Base-by-base conservation (phyloP, 1,284 basidiomycete genomes). In the Ceratobasidium sp. region DNA sequence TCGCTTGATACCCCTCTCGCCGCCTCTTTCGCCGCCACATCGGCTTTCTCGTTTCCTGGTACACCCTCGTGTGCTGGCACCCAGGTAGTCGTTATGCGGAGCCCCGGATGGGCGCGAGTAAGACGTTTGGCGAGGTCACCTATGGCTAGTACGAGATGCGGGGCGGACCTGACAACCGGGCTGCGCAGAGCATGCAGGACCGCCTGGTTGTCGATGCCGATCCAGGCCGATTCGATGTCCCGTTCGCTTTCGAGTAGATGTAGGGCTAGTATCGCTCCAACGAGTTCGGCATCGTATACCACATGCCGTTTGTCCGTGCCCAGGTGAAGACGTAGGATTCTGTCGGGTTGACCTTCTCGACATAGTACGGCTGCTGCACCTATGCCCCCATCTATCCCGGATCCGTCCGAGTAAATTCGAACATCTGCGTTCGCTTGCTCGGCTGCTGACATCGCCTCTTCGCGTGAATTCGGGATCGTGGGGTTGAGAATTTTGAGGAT, bases 221-320 rank as follows among this genome's bases (percentile, higher is more conserved):
- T 65, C 16, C 21, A 39, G 16, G 30, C 32, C 10, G 26, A n/a
- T 3, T 39, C 30, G 43, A 41, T 26, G 9, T 30, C 28, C 2
- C 32, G 28, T n/a, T 65, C 36, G 8, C 18, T 21, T 1, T 10
- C 9, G 1, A 65, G 34, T 0, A 65, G 62, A 10, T 72, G 45
- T 1, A 74, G 55, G 4, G 45, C 74, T 4, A 75, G 65, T n/a
- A 46, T 30, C 9, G 53, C 48, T 1, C 73, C 73, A 3, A 72
- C 64, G 9, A 74, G 26, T 28, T 76, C 74, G 0, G 73, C 73
- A n/a, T 74, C 75, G 64, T 71, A 74, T 14, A 74, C 69, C 0
- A 72, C 70, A 32, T 76, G 74, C 12, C 28, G 18, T 34, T 30
- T n/a, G 23, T 57, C 41, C 1, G 26, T 5, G 3, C 75, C 74